Conservation (phyloP, 2,329 filamentous ascomycete species). For the Gliomastix tumulicola region DNA sequence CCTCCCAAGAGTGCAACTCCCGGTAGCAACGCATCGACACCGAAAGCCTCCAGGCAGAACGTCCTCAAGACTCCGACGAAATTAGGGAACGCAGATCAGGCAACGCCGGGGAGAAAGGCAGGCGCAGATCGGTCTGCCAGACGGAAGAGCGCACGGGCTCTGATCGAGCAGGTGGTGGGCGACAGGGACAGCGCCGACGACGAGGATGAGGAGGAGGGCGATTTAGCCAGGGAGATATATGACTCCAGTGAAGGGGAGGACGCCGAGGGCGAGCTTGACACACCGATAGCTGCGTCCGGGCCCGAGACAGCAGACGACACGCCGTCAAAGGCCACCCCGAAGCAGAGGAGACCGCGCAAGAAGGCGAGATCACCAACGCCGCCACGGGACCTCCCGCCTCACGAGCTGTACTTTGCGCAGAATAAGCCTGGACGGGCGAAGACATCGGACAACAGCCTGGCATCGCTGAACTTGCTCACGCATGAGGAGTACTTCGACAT, state of each 20-base stretch:
- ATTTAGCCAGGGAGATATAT: conserved; percentile 65
- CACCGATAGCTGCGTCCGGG: conserved; percentile 23
- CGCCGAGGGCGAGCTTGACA: conserved; percentile 20
- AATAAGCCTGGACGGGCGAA: conserved; percentile 75
- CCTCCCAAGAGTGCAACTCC: conserved; percentile 14
- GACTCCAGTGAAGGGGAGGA: conserved; percentile 46
- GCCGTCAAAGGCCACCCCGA: conserved; percentile 32
- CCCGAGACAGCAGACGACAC: conserved; percentile 16
- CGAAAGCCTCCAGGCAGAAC: conserved; percentile 22
- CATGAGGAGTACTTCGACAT: conserved; percentile 84
- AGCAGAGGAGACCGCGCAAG: conserved; percentile 12
- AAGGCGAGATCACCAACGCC: conserved; percentile 65
- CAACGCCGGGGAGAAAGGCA: conserved; percentile 60
- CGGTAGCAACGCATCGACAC: conserved; percentile 25
- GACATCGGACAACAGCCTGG: conserved; percentile 80
- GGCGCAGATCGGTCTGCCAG: conserved; percentile 74
- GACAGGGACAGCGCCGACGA: conserved; percentile 64
- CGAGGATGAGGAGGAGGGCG: conserved; percentile 59
- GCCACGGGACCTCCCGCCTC: conserved; percentile 72
- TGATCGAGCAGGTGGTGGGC: conserved; percentile 65
- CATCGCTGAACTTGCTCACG: conserved; percentile 67
- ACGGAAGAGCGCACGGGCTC: conserved; percentile 71
- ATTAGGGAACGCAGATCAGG: conserved; percentile 16
- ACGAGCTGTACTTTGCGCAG: conserved; percentile 91
- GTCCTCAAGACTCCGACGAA: conserved; percentile 31